Evolutionary conservation across 2,329 filamentous ascomycete species (phyloP).

Genomic region (Trichoderma aggressivum): DNA sequence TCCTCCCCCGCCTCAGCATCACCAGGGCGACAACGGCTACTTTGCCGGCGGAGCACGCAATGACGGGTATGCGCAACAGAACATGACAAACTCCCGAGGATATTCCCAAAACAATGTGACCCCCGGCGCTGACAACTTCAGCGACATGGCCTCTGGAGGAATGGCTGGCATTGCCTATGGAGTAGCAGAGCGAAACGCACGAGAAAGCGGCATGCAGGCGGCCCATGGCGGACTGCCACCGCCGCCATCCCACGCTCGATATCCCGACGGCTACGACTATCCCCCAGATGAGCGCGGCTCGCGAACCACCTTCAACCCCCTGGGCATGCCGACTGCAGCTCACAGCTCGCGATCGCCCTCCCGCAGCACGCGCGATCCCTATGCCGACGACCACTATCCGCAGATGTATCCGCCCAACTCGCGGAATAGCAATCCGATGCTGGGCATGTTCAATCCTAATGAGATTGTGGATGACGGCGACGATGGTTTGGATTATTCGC

Average conservation of each 20-base stretch:
- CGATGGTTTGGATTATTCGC: constrained; percentile 65
- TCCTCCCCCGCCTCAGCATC: constrained; percentile 17
- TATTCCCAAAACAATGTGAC: constrained; percentile 42
- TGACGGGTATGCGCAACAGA: constrained; percentile 9
- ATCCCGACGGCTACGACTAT: constrained; percentile 20
- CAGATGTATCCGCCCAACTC: constrained; percentile 50
- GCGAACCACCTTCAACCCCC: constrained; percentile 42
- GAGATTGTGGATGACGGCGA: constrained; percentile 85
- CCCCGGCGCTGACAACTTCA: constrained; percentile 65
- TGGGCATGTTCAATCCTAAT: constrained; percentile 69
- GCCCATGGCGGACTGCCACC: constrained; percentile 44
- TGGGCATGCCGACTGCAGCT: constrained; percentile 33
- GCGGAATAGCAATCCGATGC: constrained; percentile 44
- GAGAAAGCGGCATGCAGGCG: constrained; percentile 63
- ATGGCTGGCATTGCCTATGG: constrained; percentile 65
- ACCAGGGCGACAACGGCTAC: constrained; percentile 1
- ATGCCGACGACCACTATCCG: constrained; percentile 65
- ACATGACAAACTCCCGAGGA: not conserved
- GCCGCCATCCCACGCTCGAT: constrained; percentile 35
- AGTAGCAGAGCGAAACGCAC: constrained; percentile 61
- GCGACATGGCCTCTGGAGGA: constrained; percentile 59
- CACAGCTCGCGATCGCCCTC: constrained; percentile 41
- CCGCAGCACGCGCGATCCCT: constrained; percentile 50
- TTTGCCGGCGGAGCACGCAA: constrained; percentile 1
- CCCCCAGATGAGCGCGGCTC: constrained; percentile 24